phyloP scores from a whole-genome alignment of 176 grass and related monocot species.

The Eragrostis curvula region DNA sequence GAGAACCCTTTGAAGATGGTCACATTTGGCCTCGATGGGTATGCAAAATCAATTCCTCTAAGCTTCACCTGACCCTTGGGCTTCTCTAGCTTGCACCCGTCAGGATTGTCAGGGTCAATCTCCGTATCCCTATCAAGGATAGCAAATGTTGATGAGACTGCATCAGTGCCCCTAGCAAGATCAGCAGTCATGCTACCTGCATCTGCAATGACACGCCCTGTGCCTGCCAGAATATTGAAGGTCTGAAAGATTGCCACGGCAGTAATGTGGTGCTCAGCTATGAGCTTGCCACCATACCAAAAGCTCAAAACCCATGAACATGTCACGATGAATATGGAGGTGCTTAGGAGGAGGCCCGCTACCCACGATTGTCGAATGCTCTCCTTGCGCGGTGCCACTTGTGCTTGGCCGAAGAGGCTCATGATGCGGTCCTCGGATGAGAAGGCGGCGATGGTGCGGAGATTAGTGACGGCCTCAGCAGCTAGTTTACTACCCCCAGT shows the following conservation, averaged over 20 bases:
- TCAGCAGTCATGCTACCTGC: conserved; percentile 95
- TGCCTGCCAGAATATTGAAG: conserved; percentile 93
- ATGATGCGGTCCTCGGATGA: conserved; percentile 88
- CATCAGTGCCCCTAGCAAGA: conserved; percentile 86
- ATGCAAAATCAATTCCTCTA: conserved; percentile 73
- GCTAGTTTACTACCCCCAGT: conserved; percentile 81
- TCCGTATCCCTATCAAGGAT: conserved; percentile 73
- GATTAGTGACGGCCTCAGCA: conserved; percentile 88
- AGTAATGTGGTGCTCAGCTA: conserved; percentile 58
- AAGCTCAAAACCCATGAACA: conserved; percentile 89
- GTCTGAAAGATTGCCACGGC: conserved; percentile 81
- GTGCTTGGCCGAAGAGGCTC: conserved; percentile 69
- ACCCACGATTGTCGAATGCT: conserved; percentile 80
- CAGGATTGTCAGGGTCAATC: conserved; percentile 74
- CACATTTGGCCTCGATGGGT: conserved; percentile 69
- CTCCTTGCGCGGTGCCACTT: conserved; percentile 70
- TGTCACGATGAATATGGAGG: conserved; percentile 78
- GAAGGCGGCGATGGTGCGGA: conserved; percentile 88
- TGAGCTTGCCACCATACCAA: conserved; percentile 89
- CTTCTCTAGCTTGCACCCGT: conserved; percentile 62
- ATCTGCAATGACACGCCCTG: conserved; percentile 92
- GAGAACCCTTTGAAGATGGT: conserved; percentile 85
- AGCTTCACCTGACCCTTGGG: conserved; percentile 79
- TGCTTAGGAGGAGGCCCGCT: conserved; percentile 75
- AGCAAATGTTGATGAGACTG: conserved; percentile 76